Percentiles rank a stretch among this genome's conserved stretches.
Evolutionary conservation across 371 early-diverging fungal genomes (phyloP).

Genomic region (Cokeromyces recurvatus): DNA sequence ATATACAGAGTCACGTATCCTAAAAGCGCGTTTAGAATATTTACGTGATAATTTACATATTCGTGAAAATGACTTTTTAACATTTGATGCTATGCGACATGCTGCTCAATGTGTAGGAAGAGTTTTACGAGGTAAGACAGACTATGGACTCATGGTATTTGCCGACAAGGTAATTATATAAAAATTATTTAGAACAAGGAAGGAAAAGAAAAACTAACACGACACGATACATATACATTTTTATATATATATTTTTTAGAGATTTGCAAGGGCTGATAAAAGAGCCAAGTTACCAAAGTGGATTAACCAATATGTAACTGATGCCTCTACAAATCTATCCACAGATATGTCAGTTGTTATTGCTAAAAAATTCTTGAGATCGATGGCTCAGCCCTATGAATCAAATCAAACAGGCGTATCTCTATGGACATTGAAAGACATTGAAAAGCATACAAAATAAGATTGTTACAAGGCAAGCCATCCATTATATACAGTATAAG

Average conservation of each 20-base stretch:
- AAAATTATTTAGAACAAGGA: too few relatives aligned
- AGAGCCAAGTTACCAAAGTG: conserved; percentile 97
- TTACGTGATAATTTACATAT: conserved; percentile 91
- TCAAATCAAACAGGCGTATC: conserved; percentile 57
- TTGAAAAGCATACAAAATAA: conserved; percentile 43
- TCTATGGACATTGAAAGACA: conserved; percentile 60
- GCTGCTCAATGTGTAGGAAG: conserved; percentile 99
- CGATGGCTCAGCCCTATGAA: conserved; percentile 97
- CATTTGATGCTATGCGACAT: conserved; percentile 99
- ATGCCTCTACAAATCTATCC: conserved; percentile 89
- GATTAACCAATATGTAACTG: conserved; percentile 93
- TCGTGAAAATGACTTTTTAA: conserved; percentile 97
- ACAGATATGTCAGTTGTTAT: conserved; percentile 98
- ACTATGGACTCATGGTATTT: conserved; percentile 99
- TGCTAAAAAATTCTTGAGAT: conserved; percentile 91
- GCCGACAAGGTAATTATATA: conserved; percentile 82
- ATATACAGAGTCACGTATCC: conserved; percentile 95
- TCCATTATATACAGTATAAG: too few relatives aligned
- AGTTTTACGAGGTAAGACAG: conserved; percentile 97
- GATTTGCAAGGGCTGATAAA: conserved; percentile 95
- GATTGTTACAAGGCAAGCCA: too few relatives aligned
- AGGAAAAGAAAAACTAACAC: background rate
- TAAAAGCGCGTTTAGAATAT: conserved; percentile 97
- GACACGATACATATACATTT: too few relatives aligned
- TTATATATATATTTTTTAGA: too few relatives aligned